Base-by-base conservation (phyloP, 306 rosid genomes). In the Quercus wislizeni region DNA sequence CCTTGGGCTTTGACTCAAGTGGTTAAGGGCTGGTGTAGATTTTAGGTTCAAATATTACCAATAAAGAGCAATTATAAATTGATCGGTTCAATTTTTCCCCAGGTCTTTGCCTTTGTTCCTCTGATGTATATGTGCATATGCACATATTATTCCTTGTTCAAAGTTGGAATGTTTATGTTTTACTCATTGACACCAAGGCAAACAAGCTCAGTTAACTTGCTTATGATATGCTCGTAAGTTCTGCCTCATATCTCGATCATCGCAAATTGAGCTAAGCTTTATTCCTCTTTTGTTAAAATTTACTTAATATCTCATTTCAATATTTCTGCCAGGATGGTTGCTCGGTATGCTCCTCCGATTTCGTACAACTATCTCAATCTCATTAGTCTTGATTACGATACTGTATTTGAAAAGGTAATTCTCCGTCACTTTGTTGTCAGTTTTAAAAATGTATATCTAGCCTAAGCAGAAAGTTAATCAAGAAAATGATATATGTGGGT, bases 221-320 rank as follows among this genome's bases (percentile, higher is more conserved):
- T 95, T 82, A 91, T 95, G 97, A 95, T 95, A 86, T 95, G 99
- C 97, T 90, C 99, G 99, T 95, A 88, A 92, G 99, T 85, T 75
- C 63, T 76, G 81, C 54, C 68, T 76, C 80, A 35, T 72, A 69
- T 73, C 73, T 74, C 17, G 70, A 63, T 82, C 71, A 33, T 55
- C 4, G 49, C 43, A 15, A 69, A 55, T 55, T 20, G 10, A 75
- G 58, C 67, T 67, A 73, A 38, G 38, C 55, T 41, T 55, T 27
- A 49, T 19, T 80, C 71, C 49, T 75, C 25, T 78, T 74, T 61
- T 75, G 55, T 75, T 70, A 43, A 35, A 33, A 46, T 79, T 70
- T 30, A 76, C 72, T 78, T 75, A 55, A 49, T 33, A 30, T 79
- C 77, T 82, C 71, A 14, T 72, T 74, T 55, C 72, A 49, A 31